A percentile compares a stretch with the other conserved stretches of the same genome.
These are phyloP conservation scores for Beauveria medogensis DNA, from an alignment of 2,329 filamentous ascomycete genomes.

Conservation along the genomic window DNA sequence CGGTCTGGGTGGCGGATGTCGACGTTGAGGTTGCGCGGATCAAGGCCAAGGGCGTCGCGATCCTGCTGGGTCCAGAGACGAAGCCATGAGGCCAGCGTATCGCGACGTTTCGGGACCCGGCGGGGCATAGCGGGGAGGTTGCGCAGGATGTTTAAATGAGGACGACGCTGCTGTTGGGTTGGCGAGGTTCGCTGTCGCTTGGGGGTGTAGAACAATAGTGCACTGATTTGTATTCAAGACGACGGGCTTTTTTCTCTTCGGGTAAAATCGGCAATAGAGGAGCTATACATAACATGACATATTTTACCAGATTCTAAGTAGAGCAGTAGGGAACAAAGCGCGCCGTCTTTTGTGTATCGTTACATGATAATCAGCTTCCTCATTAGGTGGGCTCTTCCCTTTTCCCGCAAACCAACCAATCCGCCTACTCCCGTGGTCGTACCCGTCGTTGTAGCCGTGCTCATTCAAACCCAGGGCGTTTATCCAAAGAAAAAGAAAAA, in stretches of 20 bases:
- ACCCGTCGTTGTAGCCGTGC: not conserved
- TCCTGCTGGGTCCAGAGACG: slow-evolving; percentile 8
- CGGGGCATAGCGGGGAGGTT: slow-evolving; percentile 12
- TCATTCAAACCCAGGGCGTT: not conserved
- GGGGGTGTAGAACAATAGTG: not conserved
- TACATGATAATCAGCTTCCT: not conserved
- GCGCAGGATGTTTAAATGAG: slow-evolving; percentile 3
- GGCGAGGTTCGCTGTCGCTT: not conserved
- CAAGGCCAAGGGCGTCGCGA: slow-evolving; percentile 7
- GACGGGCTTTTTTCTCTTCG: too few relatives aligned
- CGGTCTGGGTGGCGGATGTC: slow-evolving; percentile 13
- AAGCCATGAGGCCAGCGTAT: slow-evolving; percentile 13
- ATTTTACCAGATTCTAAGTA: not conserved
- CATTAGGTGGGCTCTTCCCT: not conserved
- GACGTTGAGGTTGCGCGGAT: slow-evolving; percentile 12
- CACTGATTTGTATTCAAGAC: too few relatives aligned
- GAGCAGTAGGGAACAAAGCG: not conserved
- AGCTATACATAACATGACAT: not conserved
- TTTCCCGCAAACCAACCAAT: not conserved
- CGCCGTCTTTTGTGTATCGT: not conserved
- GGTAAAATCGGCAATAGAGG: not conserved
- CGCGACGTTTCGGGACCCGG: slow-evolving; percentile 14
- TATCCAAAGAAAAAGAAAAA: not conserved
- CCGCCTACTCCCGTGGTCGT: not conserved
- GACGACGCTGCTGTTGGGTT: too few relatives aligned